A percentile compares a stretch with the other conserved stretches of the same genome.
Evolutionary conservation across 257 asterid species (phyloP).

Genomic region (Knoxia roxburghii): DNA sequence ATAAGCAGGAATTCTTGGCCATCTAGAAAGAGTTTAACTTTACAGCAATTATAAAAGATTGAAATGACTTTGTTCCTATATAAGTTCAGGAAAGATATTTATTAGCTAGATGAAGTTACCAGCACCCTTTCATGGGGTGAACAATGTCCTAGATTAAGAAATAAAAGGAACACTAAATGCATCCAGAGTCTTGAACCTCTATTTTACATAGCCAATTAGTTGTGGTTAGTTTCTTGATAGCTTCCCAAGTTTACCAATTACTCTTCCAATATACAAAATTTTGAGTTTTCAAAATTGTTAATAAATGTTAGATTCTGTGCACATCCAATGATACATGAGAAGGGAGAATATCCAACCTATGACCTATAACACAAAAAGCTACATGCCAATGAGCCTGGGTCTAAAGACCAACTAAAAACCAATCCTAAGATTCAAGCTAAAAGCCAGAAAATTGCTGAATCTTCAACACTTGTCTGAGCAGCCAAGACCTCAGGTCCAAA

Average conservation of each 20-base stretch:
- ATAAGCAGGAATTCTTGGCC: neutral
- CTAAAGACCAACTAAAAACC: no score
- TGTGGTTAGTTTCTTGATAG: neutral
- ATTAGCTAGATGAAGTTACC: neutral
- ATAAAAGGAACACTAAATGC: neutral
- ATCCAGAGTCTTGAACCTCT: no score
- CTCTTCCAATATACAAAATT: neutral
- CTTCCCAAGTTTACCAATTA: neutral
- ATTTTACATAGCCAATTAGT: no score
- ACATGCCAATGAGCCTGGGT: neutral
- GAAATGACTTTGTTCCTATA: neutral
- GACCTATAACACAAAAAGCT: neutral
- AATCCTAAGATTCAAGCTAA: no score
- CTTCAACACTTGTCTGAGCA: no score
- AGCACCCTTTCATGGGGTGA: neutral
- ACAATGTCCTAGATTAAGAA: neutral
- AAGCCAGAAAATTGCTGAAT: no score
- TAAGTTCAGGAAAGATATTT: no score
- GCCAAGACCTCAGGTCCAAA: no score
- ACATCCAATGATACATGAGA: no score
- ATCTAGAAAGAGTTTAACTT: neutral
- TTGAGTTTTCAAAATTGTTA: no score
- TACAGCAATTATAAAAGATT: neutral
- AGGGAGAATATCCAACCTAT: neutral
- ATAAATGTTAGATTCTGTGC: no score